Conservation (phyloP, 441 rosid genomes). For the Gossypium gossypioides region DNA sequence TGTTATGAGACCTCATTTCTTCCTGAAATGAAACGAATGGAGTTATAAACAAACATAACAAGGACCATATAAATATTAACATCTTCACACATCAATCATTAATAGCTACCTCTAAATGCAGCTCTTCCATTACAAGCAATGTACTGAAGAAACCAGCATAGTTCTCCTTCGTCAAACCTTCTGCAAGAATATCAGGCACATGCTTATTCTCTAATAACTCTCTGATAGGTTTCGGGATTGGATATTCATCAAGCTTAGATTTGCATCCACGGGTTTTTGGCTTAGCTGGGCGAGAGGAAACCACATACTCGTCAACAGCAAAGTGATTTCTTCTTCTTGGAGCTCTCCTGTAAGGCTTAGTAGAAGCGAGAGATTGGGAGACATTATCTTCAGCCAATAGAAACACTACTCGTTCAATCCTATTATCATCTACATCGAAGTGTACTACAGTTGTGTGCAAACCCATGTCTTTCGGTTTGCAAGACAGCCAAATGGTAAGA, state of each 20-base stretch:
- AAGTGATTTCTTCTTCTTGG: slow-evolving; percentile 23
- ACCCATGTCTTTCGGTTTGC: slow-evolving; percentile 52
- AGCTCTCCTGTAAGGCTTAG: slow-evolving; percentile 28
- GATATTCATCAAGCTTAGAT: slow-evolving; percentile 32
- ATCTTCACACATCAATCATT: background rate
- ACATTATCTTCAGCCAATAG: slow-evolving; percentile 47
- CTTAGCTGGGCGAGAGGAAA: slow-evolving; percentile 24
- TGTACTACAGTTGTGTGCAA: slow-evolving; percentile 38
- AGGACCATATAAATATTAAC: background rate
- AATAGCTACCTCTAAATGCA: slow-evolving; percentile 43
- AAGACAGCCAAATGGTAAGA: slow-evolving; percentile 47
- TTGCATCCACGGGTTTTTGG: slow-evolving; percentile 1
- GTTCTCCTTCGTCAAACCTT: slow-evolving; percentile 26
- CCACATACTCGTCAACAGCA: slow-evolving; percentile 23
- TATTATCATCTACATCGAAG: slow-evolving; percentile 36
- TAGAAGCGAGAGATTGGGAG: slow-evolving; percentile 41
- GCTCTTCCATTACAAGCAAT: slow-evolving; percentile 48
- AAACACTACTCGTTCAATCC: slow-evolving; percentile 43
- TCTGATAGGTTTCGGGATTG: slow-evolving; percentile 35
- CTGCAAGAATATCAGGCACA: slow-evolving; percentile 25
- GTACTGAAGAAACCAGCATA: slow-evolving; percentile 41
- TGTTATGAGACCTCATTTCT: slow-evolving; percentile 38
- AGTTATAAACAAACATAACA: background rate
- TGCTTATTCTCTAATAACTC: slow-evolving; percentile 32
- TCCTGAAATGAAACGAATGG: slow-evolving; percentile 26